Base-by-base conservation (phyloP, 164 flowering plant genomes). In the Tetracentron sinense region DNA sequence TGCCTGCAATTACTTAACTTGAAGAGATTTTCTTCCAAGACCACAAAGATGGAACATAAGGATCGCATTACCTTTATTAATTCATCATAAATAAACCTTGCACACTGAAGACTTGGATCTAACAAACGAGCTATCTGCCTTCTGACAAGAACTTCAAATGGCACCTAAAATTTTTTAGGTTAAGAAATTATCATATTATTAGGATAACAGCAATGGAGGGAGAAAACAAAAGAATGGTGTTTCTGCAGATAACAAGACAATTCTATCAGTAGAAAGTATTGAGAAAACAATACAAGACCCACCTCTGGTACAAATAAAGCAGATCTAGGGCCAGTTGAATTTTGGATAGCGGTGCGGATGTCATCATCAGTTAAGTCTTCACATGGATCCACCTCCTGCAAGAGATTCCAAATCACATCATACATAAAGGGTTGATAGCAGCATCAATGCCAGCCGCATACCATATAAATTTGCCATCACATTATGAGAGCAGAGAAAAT, bases 331-430 rank as follows among this genome's bases (percentile, higher is more conserved):
- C 98, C 98, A 66, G 96, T 87, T 73, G 97, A 95, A 84, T 93
- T 93, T 75, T 90, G 98, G 68, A 93, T 89, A 29, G 97, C 95
- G 49, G 90, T 93, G 42, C 90, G 81, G 67, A 93, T 90, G 67
- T 90, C 97, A 70, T 86, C 92, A 76, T 93, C 96, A 71, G 86
- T 87, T 72, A 93, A 79, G 60, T 83, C 91, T 68, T 93, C 96
- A 77, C 97, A 93, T 33, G 98, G 98, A 81, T 93, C 98, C 65
- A 92, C 98, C 64, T 86, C 94, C 98, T 93, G 81, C 60, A 78
- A 14, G 21, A 52, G 12, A 38, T 52, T 30, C 25, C n/a, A 49
- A 61, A 53, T 51, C 14, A 27, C 16, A 46, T 63, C 27, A 74
- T 42, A 46, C 44, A 3, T 44, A 44, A n/a, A n/a, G n/a, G n/a